phyloP scores from a whole-genome alignment of 2,329 filamentous ascomycete genomes.

The Pyrenochaeta sp. region DNA sequence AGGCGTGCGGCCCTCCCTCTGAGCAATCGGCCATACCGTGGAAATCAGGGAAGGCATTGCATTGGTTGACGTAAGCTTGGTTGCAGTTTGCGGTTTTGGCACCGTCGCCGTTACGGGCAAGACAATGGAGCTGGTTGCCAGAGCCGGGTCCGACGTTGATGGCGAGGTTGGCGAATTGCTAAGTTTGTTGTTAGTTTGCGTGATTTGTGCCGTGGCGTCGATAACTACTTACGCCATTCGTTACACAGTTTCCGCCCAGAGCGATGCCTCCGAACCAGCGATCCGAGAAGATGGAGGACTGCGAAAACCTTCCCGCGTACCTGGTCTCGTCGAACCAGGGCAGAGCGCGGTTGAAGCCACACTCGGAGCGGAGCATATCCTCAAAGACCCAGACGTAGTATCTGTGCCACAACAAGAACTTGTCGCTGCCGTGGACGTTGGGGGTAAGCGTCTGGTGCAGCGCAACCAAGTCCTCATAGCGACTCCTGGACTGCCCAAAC shows the following conservation, averaged over 20 bases:
- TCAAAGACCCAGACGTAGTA: slow-evolving; percentile 55
- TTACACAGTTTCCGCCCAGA: slow-evolving; percentile 39
- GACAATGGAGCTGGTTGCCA: slow-evolving; percentile 39
- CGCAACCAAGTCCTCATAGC: slow-evolving; percentile 47
- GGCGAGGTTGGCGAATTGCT: slow-evolving; percentile 45
- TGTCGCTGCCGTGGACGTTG: slow-evolving; percentile 44
- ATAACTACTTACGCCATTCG: slow-evolving; percentile 42
- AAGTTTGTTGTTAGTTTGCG: slow-evolving; percentile 7
- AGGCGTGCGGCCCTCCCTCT: slow-evolving; percentile 44
- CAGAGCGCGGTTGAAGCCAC: slow-evolving; percentile 51
- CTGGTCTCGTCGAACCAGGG: slow-evolving; percentile 51
- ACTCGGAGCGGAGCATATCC: slow-evolving; percentile 52
- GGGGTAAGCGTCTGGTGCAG: slow-evolving; percentile 45
- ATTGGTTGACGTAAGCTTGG: slow-evolving; percentile 37
- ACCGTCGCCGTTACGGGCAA: slow-evolving; percentile 40
- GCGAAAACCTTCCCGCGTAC: slow-evolving; percentile 40
- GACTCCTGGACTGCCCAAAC: slow-evolving; percentile 35
- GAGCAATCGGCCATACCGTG: slow-evolving; percentile 41
- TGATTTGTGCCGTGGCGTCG: background rate
- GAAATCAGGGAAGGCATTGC: slow-evolving; percentile 34
- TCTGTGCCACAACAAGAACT: slow-evolving; percentile 56
- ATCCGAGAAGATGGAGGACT: slow-evolving; percentile 42
- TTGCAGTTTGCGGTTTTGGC: slow-evolving; percentile 38
- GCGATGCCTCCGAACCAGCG: slow-evolving; percentile 38
- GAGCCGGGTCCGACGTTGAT: slow-evolving; percentile 43